Base-by-base conservation (phyloP, 1,284 basidiomycete genomes). In the Pyrrhoderma noxium region DNA sequence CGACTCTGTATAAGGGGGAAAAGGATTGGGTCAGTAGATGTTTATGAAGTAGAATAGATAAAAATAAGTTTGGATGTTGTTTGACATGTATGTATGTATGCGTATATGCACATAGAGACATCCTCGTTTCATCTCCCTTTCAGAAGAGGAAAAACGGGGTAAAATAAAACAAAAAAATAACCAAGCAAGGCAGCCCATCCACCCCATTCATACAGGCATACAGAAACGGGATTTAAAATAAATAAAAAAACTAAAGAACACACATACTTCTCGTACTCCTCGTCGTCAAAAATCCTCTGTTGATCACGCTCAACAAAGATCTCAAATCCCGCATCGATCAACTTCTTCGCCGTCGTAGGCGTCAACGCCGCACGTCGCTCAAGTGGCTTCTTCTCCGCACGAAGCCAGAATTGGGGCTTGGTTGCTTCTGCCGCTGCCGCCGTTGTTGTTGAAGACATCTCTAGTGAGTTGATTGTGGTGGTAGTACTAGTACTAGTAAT, bases 311-410 rank as follows among this genome's bases (percentile, higher is more conserved):
- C 95, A 55, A 99, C 94, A 55, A 75, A 82, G 65, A 99, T 86
- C 50, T 89, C 79, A 70, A 98, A 98, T 47, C 93, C 93, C 43
- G 84, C 83, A 62, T 93, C 87, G 67, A 99, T 85, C 57, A 99
- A 81, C 59, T 77, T 79, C 71, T 90, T 93, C 60, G 93, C 85
- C 1, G 93, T 96, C 19, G 89, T 86, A 2, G 95, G 95, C 13
- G 94, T 96, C 59, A 99, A 76, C 13, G 95, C 95, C 37, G 93
- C 85, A 54, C 95, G 89, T 57, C 86, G 85, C 70, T 99, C 96
- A 60, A 93, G 93, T 58, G 83, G 80, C 70, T 96, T 97, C 67
- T 85, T 95, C 75, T 97, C 93, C 71, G 92, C 94, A 60, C 93
- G 85, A 41, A 97, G 79, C 92, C 92, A 95, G 61, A 95, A 73